Conservation (phyloP, 2,329 filamentous ascomycete species). For the Volutella citrinella region DNA sequence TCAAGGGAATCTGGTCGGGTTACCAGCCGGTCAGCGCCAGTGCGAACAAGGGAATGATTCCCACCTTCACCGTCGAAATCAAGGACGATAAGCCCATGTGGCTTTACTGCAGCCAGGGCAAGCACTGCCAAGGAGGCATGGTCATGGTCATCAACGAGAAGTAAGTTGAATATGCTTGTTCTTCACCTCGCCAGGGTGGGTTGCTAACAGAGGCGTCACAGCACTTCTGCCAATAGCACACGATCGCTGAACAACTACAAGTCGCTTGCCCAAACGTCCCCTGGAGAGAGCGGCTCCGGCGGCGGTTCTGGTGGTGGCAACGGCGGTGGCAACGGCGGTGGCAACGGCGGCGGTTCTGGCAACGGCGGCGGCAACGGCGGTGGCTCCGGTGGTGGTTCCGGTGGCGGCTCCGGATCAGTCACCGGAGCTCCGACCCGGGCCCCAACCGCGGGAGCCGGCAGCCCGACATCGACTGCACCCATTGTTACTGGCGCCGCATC, state of each 20-base stretch:
- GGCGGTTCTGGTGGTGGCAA: constrained; percentile 11
- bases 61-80: constrained; percentile 70
- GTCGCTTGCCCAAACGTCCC: constrained; percentile 29
- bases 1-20: constrained; percentile 63
- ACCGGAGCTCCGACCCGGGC: constrained; percentile 17
- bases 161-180: too few species aligned
- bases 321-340: constrained; percentile 5
- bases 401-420: constrained; percentile 6
- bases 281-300: constrained; percentile 19
- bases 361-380: constrained; percentile 8
- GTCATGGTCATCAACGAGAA: constrained; percentile 73
- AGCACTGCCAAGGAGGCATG: constrained; percentile 75
- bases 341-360: constrained; percentile 9
- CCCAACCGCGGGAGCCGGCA: constrained; percentile 17
- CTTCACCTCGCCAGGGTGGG: too few species aligned
- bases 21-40: constrained; percentile 62
- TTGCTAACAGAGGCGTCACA: constrained; percentile 19
- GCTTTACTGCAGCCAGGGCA: constrained; percentile 73
- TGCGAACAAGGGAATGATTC: constrained; percentile 46
- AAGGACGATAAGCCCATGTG: constrained; percentile 70
- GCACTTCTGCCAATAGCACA: constrained; percentile 48
- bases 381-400: too few species aligned
- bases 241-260: constrained; percentile 52
- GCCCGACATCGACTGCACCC: constrained; percentile 14
- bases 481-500: constrained; percentile 21